Conservation (phyloP, 352 stramenopile genomes). For the Phytopythium sindhum region DNA sequence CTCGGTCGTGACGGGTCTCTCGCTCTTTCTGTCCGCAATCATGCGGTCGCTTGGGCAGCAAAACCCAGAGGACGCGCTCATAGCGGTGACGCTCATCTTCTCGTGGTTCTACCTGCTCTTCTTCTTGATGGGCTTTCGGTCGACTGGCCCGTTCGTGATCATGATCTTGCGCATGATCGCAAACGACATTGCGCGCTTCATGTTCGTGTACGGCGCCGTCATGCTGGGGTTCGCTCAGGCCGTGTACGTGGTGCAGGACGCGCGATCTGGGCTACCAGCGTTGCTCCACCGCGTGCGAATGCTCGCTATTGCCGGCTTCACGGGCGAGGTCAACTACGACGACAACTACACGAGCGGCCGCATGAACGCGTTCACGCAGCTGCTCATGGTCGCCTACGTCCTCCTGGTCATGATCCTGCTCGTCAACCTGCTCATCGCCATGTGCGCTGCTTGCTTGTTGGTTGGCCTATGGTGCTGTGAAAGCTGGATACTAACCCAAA, state of each 20-base stretch:
- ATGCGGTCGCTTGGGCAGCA: slow-evolving; percentile 17
- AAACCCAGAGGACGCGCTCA: slow-evolving; percentile 39
- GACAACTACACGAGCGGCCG: slow-evolving; percentile 43
- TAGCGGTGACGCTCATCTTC: slow-evolving; percentile 42
- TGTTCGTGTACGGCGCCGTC: slow-evolving; percentile 52
- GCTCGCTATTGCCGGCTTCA: slow-evolving; percentile 55
- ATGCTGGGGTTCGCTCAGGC: slow-evolving; percentile 52
- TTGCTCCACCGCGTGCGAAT: slow-evolving; percentile 44
- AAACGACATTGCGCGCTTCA: slow-evolving; percentile 56
- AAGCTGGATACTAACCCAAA: neutral
- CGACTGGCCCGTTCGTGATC: slow-evolving; percentile 60
- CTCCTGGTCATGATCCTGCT: slow-evolving; percentile 65
- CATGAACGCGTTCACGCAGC: slow-evolving; percentile 44
- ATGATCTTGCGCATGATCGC: slow-evolving; percentile 66
- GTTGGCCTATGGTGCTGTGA: too few relatives aligned
- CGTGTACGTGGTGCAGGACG: slow-evolving; percentile 53
- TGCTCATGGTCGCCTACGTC: slow-evolving; percentile 58
- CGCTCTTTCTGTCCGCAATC: slow-evolving; percentile 27
- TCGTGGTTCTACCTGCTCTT: slow-evolving; percentile 68
- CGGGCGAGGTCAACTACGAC: slow-evolving; percentile 57
- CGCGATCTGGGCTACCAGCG: slow-evolving; percentile 19
- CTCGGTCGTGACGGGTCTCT: slow-evolving; percentile 33
- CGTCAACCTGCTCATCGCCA: slow-evolving; percentile 64
- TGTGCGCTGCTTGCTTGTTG: slow-evolving; percentile 24
- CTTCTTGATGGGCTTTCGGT: slow-evolving; percentile 61